Conservation (phyloP, 2,329 filamentous ascomycete species). For the Colletotrichum sp. region DNA sequence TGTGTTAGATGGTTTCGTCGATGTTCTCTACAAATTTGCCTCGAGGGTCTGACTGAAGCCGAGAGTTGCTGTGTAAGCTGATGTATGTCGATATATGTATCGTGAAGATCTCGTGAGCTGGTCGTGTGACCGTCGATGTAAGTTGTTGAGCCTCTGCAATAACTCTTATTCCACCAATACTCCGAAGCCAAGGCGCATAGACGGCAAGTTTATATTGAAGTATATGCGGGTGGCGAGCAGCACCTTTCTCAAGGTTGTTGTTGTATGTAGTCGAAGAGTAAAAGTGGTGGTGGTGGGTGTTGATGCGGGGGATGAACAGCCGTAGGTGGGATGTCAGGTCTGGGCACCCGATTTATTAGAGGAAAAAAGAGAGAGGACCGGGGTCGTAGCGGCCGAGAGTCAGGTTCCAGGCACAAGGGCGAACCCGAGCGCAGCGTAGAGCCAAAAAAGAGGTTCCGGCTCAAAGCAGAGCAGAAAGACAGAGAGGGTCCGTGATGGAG, state of each 20-base stretch:
- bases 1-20: neutral
- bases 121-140: neutral
- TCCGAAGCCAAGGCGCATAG: neutral
- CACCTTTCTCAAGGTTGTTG: neutral
- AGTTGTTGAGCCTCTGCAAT: neutral
- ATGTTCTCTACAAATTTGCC: neutral
- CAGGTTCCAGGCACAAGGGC: neutral
- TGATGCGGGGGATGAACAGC: neutral
- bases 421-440: slow-evolving; percentile 1
- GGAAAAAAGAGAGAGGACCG: neutral
- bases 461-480: neutral
- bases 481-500: neutral
- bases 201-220: neutral
- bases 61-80: neutral
- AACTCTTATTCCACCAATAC: neutral
- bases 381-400: neutral
- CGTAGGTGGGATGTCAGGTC: neutral
- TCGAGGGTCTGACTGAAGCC: neutral
- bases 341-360: slow-evolving; percentile 13
- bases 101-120: neutral
- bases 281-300: neutral
- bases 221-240: neutral
- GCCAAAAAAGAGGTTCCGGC: neutral
- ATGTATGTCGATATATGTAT: neutral
- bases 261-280: neutral